Percentiles rank a stretch among this genome's conserved stretches.
These are phyloP conservation scores for Aspergillus oerlinghausenensis DNA, from an alignment of 2,329 filamentous ascomycete species.

Conservation along the genomic window DNA sequence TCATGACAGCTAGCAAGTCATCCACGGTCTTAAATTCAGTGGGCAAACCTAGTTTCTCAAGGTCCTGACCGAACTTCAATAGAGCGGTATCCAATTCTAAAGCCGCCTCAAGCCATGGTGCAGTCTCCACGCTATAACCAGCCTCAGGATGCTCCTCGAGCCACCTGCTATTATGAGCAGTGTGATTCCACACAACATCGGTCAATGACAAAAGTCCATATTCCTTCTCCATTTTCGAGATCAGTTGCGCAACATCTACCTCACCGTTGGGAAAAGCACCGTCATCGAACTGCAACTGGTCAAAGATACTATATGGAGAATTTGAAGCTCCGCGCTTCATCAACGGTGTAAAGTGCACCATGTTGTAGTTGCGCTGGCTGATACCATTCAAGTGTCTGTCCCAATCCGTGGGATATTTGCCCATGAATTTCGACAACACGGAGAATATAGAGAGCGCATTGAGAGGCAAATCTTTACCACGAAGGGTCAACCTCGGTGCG, in stretches of 20 bases:
- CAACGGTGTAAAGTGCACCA: conserved; percentile 96
- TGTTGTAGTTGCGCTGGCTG: conserved; percentile 90
- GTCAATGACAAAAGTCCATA: conserved; percentile 83
- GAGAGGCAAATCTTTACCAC: conserved; percentile 70
- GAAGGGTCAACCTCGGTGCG: conserved; percentile 71
- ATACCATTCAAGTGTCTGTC: conserved; percentile 84
- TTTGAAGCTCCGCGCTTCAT: conserved; percentile 86
- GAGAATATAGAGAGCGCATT: conserved; percentile 89
- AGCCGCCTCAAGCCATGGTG: conserved; percentile 64
- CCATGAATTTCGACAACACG: conserved; percentile 96
- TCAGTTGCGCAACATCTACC: conserved; percentile 70
- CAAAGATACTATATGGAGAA: conserved; percentile 93
- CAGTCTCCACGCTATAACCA: conserved; percentile 89
- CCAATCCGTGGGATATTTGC: conserved; percentile 84
- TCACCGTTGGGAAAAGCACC: conserved; percentile 79
- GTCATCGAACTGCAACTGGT: conserved; percentile 84
- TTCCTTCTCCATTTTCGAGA: conserved; percentile 75
- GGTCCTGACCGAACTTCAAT: conserved; percentile 57
- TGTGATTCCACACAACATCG: conserved; percentile 97
- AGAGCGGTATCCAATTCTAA: conserved; percentile 75
- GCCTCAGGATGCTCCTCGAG: conserved; percentile 89
- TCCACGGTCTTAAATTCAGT: conserved; percentile 65
- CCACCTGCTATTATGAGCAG: conserved; percentile 92
- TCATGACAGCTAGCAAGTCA: conserved; percentile 77
- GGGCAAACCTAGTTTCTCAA: conserved; percentile 68